Evolutionary conservation across 129 eudicot genomes (phyloP), one percentile per base, ranked within the genome.

Genomic region (Saposhnikovia divaricata): DNA sequence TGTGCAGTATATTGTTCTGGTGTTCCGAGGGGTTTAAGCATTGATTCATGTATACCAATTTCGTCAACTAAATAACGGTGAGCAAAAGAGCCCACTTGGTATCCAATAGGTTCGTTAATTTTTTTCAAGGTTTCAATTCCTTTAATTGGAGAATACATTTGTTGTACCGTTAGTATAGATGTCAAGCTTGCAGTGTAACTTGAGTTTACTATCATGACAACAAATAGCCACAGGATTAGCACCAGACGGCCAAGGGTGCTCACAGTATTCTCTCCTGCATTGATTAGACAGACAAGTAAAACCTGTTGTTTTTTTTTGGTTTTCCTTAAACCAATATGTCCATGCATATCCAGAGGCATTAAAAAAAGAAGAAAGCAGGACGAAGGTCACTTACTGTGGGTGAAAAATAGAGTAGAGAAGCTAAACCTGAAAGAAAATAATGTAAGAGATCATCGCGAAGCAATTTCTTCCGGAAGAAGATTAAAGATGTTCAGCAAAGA

Each of bases 141-240:
- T 80, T 88, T 89, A 31, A 93, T 91, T 8, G 90, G 92, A 81
- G 98, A 93, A 74, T 89, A 83, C 51, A 93, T 83, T 31, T 91
- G 97, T 84, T 93, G 97, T 83, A 93, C 98, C 6, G 98, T 93
- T 80, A 93, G 93, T 71, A 93, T 88, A 5, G 98, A 91, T 23
- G 98, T 93, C 88, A 93, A 88, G 86, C 93, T 93, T 21, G 98
- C 98, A 15, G 98, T 91, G 86, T 93, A 93, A 85, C 97, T 91
- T 12, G 98, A 91, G 79, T 88, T 93, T 75, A 93, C 80, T 45
- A 93, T 91, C 69, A 93, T 85, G 76, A 93, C 98, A 51, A 93
- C 98, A 77, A 93, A 93, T 51, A 93, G 98, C 98, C 98, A 93
- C 69, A 91, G 72, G 63, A 93, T 77, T 75, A 93, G 85, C 80